Evolutionary conservation across 2,329 filamentous ascomycete species (phyloP).

Genomic region (Ophiostoma quercus): DNA sequence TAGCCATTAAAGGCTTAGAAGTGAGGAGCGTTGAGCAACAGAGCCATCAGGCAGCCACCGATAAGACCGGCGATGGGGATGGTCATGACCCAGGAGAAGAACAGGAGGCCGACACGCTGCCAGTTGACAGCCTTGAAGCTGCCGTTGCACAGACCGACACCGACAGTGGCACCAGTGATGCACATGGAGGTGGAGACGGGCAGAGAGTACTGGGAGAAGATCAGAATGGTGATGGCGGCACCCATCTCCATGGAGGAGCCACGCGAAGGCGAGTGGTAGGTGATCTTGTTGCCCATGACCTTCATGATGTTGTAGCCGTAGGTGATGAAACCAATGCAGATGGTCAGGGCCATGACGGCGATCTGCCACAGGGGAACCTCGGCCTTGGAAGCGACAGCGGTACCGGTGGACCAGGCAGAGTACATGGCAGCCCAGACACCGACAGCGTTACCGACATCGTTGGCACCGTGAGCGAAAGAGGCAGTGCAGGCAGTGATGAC

Average conservation of each 20-base stretch:
- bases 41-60: constrained; percentile 47
- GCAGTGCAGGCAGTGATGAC: constrained; percentile 65
- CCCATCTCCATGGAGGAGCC: constrained; percentile 73
- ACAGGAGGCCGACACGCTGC: constrained; percentile 62
- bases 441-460: constrained; percentile 68
- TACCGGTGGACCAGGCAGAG: constrained; percentile 59
- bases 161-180: constrained; percentile 73
- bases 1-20: constrained; percentile 33
- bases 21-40: constrained; percentile 54
- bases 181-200: constrained; percentile 76
- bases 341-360: constrained; percentile 58
- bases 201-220: constrained; percentile 70
- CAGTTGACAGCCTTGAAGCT: constrained; percentile 68
- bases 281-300: constrained; percentile 78
- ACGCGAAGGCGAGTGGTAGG: constrained; percentile 56
- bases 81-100: constrained; percentile 62
- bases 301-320: constrained; percentile 86
- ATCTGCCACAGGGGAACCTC: constrained; percentile 71
- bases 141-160: constrained; percentile 72
- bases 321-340: constrained; percentile 64
- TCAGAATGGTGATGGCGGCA: constrained; percentile 67
- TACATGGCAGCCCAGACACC: constrained; percentile 68
- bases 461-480: constrained; percentile 70
- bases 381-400: constrained; percentile 56
- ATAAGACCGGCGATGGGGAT: constrained; percentile 58